Percentiles rank a stretch among this genome's conserved stretches.
Evolutionary conservation across 2,329 filamentous ascomycete genomes (phyloP).

Genomic region (Cladosporium sp.): DNA sequence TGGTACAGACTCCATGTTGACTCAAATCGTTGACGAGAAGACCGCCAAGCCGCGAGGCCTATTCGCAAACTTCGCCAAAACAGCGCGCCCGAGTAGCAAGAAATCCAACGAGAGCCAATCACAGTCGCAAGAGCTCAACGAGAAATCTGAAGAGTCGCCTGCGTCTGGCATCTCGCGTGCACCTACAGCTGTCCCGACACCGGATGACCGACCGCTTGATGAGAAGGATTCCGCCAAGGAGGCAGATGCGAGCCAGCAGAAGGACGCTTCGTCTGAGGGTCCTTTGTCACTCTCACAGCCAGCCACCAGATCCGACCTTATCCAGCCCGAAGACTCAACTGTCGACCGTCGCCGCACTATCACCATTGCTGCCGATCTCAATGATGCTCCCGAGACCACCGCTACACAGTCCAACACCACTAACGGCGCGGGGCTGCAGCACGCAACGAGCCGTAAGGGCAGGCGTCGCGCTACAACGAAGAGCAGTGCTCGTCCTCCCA

Average conservation of each 20-base stretch:
- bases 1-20: conserved; percentile 28
- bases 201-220: conserved; percentile 31
- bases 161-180: conserved; percentile 29
- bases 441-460: conserved; percentile 54
- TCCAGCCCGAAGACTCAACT: conserved; percentile 35
- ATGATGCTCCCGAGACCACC: conserved; percentile 35
- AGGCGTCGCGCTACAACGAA: conserved; percentile 71
- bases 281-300: conserved; percentile 25
- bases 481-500: conserved; percentile 62
- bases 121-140: conserved; percentile 29
- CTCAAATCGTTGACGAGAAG: conserved; percentile 18
- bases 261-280: conserved; percentile 3
- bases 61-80: conserved; percentile 38
- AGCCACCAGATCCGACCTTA: conserved; percentile 28
- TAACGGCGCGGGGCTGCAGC: conserved; percentile 25
- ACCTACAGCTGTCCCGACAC: conserved; percentile 36
- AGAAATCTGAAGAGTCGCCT: conserved; percentile 32
- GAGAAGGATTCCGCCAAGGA: conserved; percentile 32
- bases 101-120: conserved; percentile 27
- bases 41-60: conserved; percentile 27
- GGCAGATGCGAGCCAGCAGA: conserved; percentile 23
- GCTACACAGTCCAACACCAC: conserved; percentile 30
- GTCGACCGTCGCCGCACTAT: conserved; percentile 37
- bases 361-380: conserved; percentile 27
- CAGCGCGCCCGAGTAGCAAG: conserved; percentile 37